Percentiles rank a stretch among this genome's conserved stretches.
Conservation (phyloP, 1,139 yeast genomes). For the Debaryomyces coudertii region DNA sequence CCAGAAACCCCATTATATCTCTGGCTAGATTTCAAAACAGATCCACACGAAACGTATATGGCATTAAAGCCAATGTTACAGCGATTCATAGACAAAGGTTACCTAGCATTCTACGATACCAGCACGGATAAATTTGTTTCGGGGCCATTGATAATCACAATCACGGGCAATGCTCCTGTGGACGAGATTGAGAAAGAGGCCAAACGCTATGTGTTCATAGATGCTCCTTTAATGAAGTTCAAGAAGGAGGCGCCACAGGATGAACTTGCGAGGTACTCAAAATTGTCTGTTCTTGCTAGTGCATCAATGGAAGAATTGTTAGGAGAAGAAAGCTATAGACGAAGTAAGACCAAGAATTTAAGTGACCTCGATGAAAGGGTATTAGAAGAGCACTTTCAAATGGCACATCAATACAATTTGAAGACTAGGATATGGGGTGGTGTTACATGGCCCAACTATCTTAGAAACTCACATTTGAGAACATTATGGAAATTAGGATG, state of each 20-base stretch:
- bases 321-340: conserved; percentile 24
- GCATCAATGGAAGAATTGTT: conserved; percentile 36
- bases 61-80: conserved; percentile 33
- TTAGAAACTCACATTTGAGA: conserved; percentile 34
- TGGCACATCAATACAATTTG: conserved; percentile 40
- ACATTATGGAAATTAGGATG: conserved; percentile 33
- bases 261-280: conserved; percentile 25
- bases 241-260: conserved; percentile 16
- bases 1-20: conserved; percentile 44
- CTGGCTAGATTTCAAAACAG: conserved; percentile 49
- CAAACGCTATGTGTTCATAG: conserved; percentile 39
- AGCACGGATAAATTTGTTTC: conserved; percentile 24
- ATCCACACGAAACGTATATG: conserved; percentile 35
- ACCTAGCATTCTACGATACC: conserved; percentile 38
- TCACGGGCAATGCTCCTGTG: conserved; percentile 47
- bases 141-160: conserved; percentile 43
- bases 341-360: conserved; percentile 21
- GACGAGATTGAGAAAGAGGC: conserved; percentile 29
- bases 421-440: conserved; percentile 52
- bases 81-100: conserved; percentile 37
- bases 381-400: conserved; percentile 26
- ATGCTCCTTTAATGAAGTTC: conserved; percentile 40
- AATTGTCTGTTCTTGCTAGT: conserved; percentile 40
- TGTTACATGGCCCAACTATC: conserved; percentile 39
- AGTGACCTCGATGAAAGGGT: conserved; percentile 23